Conservation (phyloP, 169 alveolate species). For the Plasmodium malariae region DNA sequence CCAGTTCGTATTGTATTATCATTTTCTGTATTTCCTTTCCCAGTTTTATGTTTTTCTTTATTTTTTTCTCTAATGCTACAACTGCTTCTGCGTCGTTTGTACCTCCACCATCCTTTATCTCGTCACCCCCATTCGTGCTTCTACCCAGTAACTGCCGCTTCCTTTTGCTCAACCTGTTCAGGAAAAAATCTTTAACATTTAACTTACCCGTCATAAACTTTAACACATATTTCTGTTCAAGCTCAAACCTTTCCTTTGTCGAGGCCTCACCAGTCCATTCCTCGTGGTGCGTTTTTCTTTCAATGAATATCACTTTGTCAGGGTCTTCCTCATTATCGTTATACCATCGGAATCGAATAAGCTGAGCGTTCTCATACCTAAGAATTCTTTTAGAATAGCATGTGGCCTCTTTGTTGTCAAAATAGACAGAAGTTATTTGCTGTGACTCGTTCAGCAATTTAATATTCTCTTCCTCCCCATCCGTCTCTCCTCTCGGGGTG, state of each 20-base stretch:
- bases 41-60: slow-evolving; percentile 63
- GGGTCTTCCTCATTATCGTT: slow-evolving; percentile 82
- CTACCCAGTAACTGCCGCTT: no score
- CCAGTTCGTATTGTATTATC: slow-evolving; percentile 76
- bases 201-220: slow-evolving; percentile 78
- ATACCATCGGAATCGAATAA: slow-evolving; percentile 87
- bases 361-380: slow-evolving; percentile 86
- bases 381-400: slow-evolving; percentile 82
- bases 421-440: slow-evolving; percentile 85
- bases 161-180: slow-evolving; percentile 44
- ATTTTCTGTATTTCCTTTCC: slow-evolving; percentile 81
- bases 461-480: neutral
- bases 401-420: slow-evolving; percentile 81
- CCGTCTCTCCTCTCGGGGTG: neutral
- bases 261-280: slow-evolving; percentile 87
- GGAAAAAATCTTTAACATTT: slow-evolving; percentile 30
- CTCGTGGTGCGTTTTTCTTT: slow-evolving; percentile 89
- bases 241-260: slow-evolving; percentile 85
- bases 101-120: neutral
- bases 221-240: slow-evolving; percentile 80
- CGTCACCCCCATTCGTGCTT: neutral
- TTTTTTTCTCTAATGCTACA: slow-evolving; percentile 14
- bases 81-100: no score
- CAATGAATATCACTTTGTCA: slow-evolving; percentile 77
- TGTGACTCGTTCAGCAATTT: slow-evolving; percentile 80